Evolutionary conservation across 2,329 filamentous ascomycete genomes (phyloP).

Genomic region (Apiospora aurea): DNA sequence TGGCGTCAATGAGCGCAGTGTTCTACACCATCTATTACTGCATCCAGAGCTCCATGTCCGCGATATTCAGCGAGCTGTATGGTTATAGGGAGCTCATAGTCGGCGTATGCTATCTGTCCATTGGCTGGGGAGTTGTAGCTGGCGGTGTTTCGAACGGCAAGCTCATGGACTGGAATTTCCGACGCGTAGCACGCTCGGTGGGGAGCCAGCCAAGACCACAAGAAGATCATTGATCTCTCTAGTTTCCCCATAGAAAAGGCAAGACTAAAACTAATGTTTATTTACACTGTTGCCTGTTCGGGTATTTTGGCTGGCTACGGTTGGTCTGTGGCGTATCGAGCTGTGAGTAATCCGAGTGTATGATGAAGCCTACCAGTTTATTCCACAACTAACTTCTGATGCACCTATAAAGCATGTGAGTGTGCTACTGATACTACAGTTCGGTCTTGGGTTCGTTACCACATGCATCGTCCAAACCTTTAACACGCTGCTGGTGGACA

Average conservation of each 20-base stretch:
- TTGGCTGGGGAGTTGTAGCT: constrained; percentile 46
- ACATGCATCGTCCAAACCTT: background rate
- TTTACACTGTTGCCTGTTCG: background rate
- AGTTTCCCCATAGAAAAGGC: background rate
- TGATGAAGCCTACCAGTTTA: too few relatives aligned
- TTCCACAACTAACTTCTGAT: background rate
- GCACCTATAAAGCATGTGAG: background rate
- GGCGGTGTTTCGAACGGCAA: constrained; percentile 46
- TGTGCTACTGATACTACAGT: background rate
- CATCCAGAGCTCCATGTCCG: constrained; percentile 27
- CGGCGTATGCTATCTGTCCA: constrained; percentile 47
- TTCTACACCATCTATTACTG: constrained; percentile 28
- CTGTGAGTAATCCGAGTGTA: background rate
- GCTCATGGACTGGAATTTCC: constrained; percentile 63
- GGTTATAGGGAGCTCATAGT: constrained; percentile 51
- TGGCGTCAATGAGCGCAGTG: constrained; percentile 26
- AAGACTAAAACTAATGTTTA: background rate
- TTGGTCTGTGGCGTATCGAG: background rate
- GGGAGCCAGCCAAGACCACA: background rate
- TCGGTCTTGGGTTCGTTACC: background rate
- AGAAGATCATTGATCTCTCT: background rate
- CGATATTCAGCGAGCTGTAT: constrained; percentile 26
- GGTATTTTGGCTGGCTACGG: background rate
- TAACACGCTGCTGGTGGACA: background rate
- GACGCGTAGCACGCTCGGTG: constrained; percentile 48